Evolutionary conservation across 2,329 filamentous ascomycete genomes (phyloP), one percentile per base, ranked within the genome.

Genomic region (Penicillium sp.): DNA sequence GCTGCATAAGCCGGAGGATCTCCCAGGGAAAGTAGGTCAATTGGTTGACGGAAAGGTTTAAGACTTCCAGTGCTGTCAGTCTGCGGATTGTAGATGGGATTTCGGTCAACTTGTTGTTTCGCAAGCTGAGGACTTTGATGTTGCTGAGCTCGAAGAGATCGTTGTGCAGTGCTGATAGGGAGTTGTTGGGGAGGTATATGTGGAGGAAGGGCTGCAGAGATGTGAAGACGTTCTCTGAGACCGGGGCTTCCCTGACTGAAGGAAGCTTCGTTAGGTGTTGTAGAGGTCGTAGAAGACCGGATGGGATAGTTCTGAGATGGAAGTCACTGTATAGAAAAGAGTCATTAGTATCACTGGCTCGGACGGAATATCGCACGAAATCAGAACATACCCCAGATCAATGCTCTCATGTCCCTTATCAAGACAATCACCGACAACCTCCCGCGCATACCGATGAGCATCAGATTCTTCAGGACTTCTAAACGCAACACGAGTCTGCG

Each of bases 11-110:
- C 52, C 69, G 67, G 16, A 80, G 58, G 7, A 80, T 60, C 48
- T 80, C 78, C 69, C 74, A 78, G 0, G 78, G 78, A 2, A 80
- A 70, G 42, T 68, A 69, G 11, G 65, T 59, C 10, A 80, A 65
- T 30, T 71, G 65, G 56, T 80, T 80, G 30, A 74, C 72, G 2
- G 75, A 72, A 25, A 80, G 58, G 36, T 79, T 80, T n/a, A 80
- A 61, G 26, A 75, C 73, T 63, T 75, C 70, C 38, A 80, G 65
- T 42, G 71, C 70, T 9, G 65, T 73, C 49, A 80, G 61, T 46
- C 69, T 73, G 44, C 72, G 62, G 35, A 80, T 78, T 0, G 72
- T 68, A 10, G 70, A 60, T 1, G 77, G 76, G 22, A 80, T 69
- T 25, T 73, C 69, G 0, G 65, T 69, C 6, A 80, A 66, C 44